Conservation (phyloP, 2,329 filamentous ascomycete genomes). For the Claviceps paspali region DNA sequence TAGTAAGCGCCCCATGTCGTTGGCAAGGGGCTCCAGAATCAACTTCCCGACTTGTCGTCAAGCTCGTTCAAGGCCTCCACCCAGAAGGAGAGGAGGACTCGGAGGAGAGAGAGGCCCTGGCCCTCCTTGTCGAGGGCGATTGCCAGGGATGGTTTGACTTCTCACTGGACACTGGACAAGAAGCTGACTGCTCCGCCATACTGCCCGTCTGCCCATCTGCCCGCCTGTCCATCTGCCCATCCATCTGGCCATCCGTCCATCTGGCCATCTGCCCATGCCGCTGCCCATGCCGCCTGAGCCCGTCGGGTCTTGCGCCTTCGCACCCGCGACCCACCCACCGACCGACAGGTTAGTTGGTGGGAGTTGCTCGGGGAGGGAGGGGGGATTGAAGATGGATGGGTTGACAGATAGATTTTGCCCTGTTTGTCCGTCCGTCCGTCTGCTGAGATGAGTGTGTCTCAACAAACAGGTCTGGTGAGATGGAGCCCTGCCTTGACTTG, state of each 20-base stretch:
- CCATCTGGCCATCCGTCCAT: too few species aligned
- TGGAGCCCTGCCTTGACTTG: too few species aligned
- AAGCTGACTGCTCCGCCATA: conserved; percentile 7
- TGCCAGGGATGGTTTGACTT: conserved; percentile 7
- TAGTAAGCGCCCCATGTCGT: conserved; percentile 5
- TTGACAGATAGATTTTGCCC: conserved; percentile 1
- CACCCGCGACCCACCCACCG: conserved; percentile 1
- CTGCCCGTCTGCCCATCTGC: conserved; percentile 1
- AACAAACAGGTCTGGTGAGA: not conserved
- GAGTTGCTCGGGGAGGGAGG: conserved; percentile 2
- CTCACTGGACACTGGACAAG: conserved; percentile 5
- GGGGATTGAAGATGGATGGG: conserved; percentile 1
- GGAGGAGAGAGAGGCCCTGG: too few species aligned
- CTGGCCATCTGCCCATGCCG: conserved; percentile 2
- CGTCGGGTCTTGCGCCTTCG: not conserved
- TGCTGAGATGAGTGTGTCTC: conserved; percentile 1
- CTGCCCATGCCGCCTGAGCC: not conserved
- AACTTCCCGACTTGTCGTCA: not conserved
- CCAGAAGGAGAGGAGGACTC: too few species aligned
- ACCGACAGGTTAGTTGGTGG: not conserved
- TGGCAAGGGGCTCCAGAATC: conserved; percentile 6
- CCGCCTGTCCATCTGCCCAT: not conserved
- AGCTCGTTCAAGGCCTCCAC: not conserved
- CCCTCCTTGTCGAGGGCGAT: conserved; percentile 6
- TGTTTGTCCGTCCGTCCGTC: not conserved